Evolutionary conservation across 2,329 filamentous ascomycete species (phyloP), one percentile per base, ranked within the genome.

Genomic region (Lanzia echinophila): DNA sequence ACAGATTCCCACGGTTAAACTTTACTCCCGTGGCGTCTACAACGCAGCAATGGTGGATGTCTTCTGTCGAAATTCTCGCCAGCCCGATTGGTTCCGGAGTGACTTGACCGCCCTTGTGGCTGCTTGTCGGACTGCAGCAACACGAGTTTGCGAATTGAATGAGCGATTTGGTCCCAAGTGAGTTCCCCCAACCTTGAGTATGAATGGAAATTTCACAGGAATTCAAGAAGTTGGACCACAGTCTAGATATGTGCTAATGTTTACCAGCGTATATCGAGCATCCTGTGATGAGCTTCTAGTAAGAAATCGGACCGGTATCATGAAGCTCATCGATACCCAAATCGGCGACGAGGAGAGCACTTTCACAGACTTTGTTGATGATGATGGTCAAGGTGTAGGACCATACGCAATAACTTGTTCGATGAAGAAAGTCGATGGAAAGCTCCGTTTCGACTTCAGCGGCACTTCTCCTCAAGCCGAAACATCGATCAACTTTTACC

Each of bases 41-140:
- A 44, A 50, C 13, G 24, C 31, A 3, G 48, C 48, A 5, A 36
- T 36, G 10, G 39, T 50, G 6, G 39, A 50, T 12, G 31, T 50
- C 12, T 50, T 50, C 7, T 50, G 39, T 36, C 39, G 39, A 38
- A 44, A 50, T 34, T 44, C 39, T 15, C 48, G 39, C 44, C 48
- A 50, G 28, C 48, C 31, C 4, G 31, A 50, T 50, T 44, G 39
- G 39, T 44, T 50, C 22, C 31, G 48, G 10, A 44, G 48, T 17
- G 48, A 50, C 36, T 36, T 50, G 39, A 50, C 39, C 8, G 48
- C 48, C 2, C 48, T 50, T 44, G 48, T 50, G 12, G 48, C 48
- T 3, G 48, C 48, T 33, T 50, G 39, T 43, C 22, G 39, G 28
- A 50, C 38, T 6, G 43, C 50, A 5, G 43, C 50, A 28, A 19